Conservation (phyloP, 176 grass and related monocot species). For the Ensete ventricosum region DNA sequence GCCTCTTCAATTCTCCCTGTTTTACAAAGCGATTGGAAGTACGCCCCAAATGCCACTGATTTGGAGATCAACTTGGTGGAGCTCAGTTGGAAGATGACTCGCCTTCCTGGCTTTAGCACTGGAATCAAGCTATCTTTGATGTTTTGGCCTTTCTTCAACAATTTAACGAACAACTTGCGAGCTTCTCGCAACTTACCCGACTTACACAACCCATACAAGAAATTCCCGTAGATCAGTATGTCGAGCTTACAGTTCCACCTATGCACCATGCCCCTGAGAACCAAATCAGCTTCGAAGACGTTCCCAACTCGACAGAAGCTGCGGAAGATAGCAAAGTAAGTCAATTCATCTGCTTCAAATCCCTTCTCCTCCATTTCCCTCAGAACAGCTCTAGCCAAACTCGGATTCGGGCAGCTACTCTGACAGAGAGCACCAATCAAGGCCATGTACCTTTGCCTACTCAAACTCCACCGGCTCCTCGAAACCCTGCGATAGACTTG, state of each 20-base stretch:
- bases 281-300: slow-evolving; percentile 9
- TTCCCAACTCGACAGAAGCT: slow-evolving; percentile 14
- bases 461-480: slow-evolving; percentile 3
- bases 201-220: slow-evolving; percentile 5
- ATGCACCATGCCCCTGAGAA: slow-evolving; percentile 5
- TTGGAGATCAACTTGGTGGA: neutral
- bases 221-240: slow-evolving; percentile 6
- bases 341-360: slow-evolving; percentile 18
- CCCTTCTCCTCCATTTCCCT: slow-evolving; percentile 25
- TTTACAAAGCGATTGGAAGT: slow-evolving; percentile 7
- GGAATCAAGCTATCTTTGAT: neutral
- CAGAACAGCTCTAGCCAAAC: slow-evolving; percentile 3
- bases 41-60: slow-evolving; percentile 6
- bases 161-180: slow-evolving; percentile 20
- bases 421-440: slow-evolving; percentile 12
- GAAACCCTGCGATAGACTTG: slow-evolving; percentile 3
- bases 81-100: slow-evolving; percentile 15
- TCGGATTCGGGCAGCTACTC: slow-evolving; percentile 5
- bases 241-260: slow-evolving; percentile 2
- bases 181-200: slow-evolving; percentile 17
- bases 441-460: neutral
- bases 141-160: neutral
- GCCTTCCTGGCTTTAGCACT: neutral
- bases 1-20: slow-evolving; percentile 11
- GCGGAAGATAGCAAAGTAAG: slow-evolving; percentile 13